Conservation (phyloP, 148 eudicot genomes). For the Fagopyrum homotropicum region DNA sequence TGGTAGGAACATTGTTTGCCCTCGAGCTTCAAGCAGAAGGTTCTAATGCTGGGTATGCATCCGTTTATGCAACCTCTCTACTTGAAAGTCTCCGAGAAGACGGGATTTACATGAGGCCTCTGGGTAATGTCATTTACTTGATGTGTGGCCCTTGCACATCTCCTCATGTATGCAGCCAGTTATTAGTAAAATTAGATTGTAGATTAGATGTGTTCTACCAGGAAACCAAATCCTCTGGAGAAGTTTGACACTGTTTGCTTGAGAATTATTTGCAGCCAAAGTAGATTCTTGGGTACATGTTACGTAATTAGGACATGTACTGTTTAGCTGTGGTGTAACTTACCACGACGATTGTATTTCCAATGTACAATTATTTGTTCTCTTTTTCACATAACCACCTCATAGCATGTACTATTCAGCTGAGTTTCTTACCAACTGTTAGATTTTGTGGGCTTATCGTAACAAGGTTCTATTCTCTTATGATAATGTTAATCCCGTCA, state of each 20-base stretch:
- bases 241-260: not conserved
- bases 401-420: no score
- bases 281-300: not conserved
- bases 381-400: no score
- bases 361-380: not conserved
- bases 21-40: constrained; percentile 79
- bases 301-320: no score
- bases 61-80: constrained; percentile 54
- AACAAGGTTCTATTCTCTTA: no score
- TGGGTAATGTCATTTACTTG: constrained; percentile 87
- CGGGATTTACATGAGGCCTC: constrained; percentile 77
- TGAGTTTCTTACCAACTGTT: no score
- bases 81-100: constrained; percentile 62
- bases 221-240: not conserved
- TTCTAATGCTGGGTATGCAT: constrained; percentile 67
- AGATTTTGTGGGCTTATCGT: no score
- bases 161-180: constrained; percentile 38
- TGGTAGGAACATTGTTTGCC: constrained; percentile 75
- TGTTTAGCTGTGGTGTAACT: not conserved
- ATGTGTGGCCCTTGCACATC: constrained; percentile 92
- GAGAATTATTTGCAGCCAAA: not conserved
- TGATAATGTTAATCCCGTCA: no score
- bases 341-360: not conserved
- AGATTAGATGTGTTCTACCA: constrained; percentile 65
- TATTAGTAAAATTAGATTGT: constrained; percentile 41